Base-by-base conservation (phyloP, 306 rosid genomes). In the Ammopiptanthus mongolicus region DNA sequence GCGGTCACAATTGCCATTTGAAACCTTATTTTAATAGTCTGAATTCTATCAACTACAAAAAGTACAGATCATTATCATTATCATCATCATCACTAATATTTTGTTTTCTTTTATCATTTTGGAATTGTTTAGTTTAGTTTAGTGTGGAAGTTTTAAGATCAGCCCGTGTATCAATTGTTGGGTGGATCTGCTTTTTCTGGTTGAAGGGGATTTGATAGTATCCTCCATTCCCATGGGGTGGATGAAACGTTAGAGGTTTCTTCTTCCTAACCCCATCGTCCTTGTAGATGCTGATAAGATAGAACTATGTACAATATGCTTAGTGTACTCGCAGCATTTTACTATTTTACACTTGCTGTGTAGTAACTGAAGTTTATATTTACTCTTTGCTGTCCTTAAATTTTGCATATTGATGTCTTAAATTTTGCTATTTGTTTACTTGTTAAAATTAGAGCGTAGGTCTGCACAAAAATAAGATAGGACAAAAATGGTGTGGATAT, bases 221-320 rank as follows among this genome's bases (percentile, higher is more conserved):
- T 11, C 34, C 36, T 68, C 59, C 73, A 66, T 51, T 61, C 12
- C 12, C 28, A 31, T 18, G 29, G 74, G 66, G 52, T 22, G 81
- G 81, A 74, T 77, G 74, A 72, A 50, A 46, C 29, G 17, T 39
- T 15, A 9, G 68, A 51, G 13, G 19, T 42, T 53, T 46, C 56
- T 65, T 33, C 48, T 25, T 18, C 52, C 50, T n/a, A n/a, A n/a
- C 82, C 59, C 39, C 12, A 18, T 65, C 62, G 33, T 17, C 48
- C 55, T 36, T 77, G 70, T 34, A 69, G 71, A 73, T 48, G 34
- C 12, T 36, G 19, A 46, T 14, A 69, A 37, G 44, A 37, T 37
- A 8, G 3, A 81, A 61, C 48, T 70, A 51, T 69, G 88, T 74
- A 64, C 71, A 57, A 65, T 78, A 44, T 62, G 14, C 44, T 7